Conservation (phyloP, 139 green algal species). For the Eudorina sp. region DNA sequence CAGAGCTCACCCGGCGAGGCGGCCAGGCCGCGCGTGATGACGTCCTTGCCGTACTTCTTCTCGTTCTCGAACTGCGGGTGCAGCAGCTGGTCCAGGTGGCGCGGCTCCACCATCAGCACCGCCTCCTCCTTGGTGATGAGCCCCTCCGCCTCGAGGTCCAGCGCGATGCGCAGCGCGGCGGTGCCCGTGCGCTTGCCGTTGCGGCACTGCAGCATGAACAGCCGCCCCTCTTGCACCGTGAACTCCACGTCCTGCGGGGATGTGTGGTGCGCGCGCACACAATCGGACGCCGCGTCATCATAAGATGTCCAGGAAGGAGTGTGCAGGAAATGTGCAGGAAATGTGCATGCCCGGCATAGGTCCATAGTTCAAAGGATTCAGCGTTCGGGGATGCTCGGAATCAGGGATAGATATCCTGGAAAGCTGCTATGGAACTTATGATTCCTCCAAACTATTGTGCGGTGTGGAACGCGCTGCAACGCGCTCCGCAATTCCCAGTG, state of each 20-base stretch:
- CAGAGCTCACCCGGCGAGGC: conserved; percentile 81
- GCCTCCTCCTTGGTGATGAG: conserved; percentile 65
- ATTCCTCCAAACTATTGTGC: too few species aligned
- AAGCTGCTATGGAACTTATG: too few species aligned
- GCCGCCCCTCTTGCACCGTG: conserved; percentile 86
- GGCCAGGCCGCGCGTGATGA: conserved; percentile 84
- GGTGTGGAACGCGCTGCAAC: too few species aligned
- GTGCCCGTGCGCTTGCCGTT: conserved; percentile 90
- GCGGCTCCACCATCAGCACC: conserved; percentile 87
- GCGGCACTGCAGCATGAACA: conserved; percentile 93
- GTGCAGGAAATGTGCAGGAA: too few species aligned
- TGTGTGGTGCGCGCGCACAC: background rate
- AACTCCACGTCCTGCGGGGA: conserved; percentile 89
- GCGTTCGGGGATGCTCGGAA: too few species aligned
- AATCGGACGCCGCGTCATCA: too few species aligned
- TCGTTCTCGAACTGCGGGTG: conserved; percentile 85
- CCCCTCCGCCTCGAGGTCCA: conserved; percentile 81
- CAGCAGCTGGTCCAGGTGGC: conserved; percentile 93
- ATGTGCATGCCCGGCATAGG: too few species aligned
- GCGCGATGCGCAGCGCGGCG: conserved; percentile 84
- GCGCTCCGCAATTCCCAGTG: too few species aligned
- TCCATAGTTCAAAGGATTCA: too few species aligned
- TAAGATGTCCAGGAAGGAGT: too few species aligned
- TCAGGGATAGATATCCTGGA: too few species aligned
- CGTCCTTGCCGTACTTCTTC: conserved; percentile 66